Percentiles rank a stretch among this genome's conserved stretches.
These are phyloP conservation scores for Paxillus rubicundulus DNA, from an alignment of 768 basidiomycete genomes.

Conservation along the genomic window DNA sequence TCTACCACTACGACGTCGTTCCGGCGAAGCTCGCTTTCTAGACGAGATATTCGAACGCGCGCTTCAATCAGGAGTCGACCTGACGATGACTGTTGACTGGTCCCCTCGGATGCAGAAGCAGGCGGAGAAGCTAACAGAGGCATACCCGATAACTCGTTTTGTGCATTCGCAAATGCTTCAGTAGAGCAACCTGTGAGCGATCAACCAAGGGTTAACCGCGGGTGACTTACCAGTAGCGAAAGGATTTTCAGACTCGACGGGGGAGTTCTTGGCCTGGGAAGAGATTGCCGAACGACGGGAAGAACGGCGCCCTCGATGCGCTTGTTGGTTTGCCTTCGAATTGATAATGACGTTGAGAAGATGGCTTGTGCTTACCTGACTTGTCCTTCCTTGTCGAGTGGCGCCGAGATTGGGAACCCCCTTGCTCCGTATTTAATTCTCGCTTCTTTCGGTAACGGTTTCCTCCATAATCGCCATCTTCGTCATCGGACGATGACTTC, in stretches of 20 bases:
- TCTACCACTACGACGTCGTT: constrained; percentile 12
- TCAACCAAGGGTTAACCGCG: background rate
- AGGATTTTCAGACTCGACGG: constrained; percentile 11
- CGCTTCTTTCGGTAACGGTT: constrained; percentile 21
- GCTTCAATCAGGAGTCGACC: constrained; percentile 10
- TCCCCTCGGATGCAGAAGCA: background rate
- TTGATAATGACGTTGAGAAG: no score
- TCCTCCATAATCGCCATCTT: constrained; percentile 13
- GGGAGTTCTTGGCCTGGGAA: constrained; percentile 1
- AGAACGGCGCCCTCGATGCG: constrained; percentile 9
- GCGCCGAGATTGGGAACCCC: background rate
- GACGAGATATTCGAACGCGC: constrained; percentile 2
- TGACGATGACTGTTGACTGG: background rate
- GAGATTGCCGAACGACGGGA: constrained; percentile 4
- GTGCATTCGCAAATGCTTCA: constrained; percentile 23
- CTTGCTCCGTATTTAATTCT: constrained; percentile 9
- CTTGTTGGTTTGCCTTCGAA: constrained; percentile 5
- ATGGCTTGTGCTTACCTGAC: background rate
- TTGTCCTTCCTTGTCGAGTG: background rate
- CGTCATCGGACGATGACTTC: constrained; percentile 9
- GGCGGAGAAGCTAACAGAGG: background rate
- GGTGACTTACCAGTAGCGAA: constrained; percentile 21
- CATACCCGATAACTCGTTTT: background rate
- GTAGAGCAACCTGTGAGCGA: background rate
- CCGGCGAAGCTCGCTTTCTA: constrained; percentile 8